A percentile compares a stretch with the other conserved stretches of the same genome.
Conservation (phyloP, 23 red algal genomes). For the Agarophyton chilense region DNA sequence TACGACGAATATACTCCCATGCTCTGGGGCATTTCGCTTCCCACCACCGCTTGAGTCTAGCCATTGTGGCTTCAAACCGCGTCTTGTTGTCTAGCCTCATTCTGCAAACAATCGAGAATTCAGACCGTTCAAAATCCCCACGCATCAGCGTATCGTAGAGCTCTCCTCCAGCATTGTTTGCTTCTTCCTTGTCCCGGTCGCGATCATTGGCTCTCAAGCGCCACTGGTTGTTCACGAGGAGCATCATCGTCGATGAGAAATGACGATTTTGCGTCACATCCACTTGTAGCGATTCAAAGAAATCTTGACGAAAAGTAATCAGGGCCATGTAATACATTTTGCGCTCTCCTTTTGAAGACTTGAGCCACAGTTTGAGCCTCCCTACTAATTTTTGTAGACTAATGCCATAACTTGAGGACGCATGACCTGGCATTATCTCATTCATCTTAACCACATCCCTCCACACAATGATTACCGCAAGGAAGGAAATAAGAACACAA, state of each 20-base stretch:
- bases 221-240: conserved; percentile 23
- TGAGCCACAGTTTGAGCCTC: background rate
- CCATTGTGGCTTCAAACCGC: conserved; percentile 8
- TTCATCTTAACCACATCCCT: conserved; percentile 1
- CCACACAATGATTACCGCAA: background rate
- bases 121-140: background rate
- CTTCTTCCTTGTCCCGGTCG: background rate
- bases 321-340: background rate
- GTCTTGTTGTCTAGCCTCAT: conserved; percentile 26
- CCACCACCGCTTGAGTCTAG: background rate
- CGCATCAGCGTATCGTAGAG: background rate
- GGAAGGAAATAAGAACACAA: background rate
- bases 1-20: conserved; percentile 52
- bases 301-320: conserved; percentile 10
- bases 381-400: conserved; percentile 25
- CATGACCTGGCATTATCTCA: background rate
- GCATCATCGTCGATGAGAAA: background rate
- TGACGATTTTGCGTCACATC: background rate
- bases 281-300: background rate
- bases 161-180: background rate
- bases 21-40: conserved; percentile 1
- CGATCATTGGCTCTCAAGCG: background rate
- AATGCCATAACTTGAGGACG: background rate
- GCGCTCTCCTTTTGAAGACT: background rate
- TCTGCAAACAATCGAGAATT: background rate